Evolutionary conservation across 768 basidiomycete genomes (phyloP).

Genomic region (Lyophyllum atratum): DNA sequence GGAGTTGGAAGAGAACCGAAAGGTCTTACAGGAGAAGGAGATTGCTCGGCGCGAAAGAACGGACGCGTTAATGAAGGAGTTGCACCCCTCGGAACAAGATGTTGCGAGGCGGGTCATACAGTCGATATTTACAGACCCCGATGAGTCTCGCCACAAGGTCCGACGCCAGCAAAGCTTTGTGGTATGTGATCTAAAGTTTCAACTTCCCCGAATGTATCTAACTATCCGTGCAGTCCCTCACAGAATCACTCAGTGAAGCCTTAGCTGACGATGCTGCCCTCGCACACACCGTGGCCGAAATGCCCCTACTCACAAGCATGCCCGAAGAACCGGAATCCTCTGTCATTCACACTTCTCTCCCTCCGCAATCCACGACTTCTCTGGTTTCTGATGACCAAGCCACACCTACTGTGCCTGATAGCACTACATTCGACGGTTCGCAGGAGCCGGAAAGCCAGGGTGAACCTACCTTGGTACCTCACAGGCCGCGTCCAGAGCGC

Average conservation of each 20-base stretch:
- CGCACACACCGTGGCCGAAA: constrained; percentile 34
- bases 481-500: constrained; percentile 43
- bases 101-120: constrained; percentile 68
- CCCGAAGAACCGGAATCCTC: constrained; percentile 28
- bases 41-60: constrained; percentile 50
- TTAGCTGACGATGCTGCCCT: constrained; percentile 48
- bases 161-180: constrained; percentile 58
- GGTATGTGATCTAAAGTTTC: constrained; percentile 39
- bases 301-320: constrained; percentile 34
- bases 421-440: not conserved
- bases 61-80: constrained; percentile 55
- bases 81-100: constrained; percentile 63
- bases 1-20: constrained; percentile 66
- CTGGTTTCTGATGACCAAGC: constrained; percentile 6
- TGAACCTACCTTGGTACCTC: constrained; percentile 14
- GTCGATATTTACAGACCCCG: constrained; percentile 60
- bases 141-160: constrained; percentile 48
- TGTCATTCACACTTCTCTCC: constrained; percentile 11
- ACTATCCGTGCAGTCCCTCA: constrained; percentile 41
- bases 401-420: constrained; percentile 7
- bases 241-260: constrained; percentile 57
- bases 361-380: constrained; percentile 3
- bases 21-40: constrained; percentile 61
- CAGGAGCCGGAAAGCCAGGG: constrained; percentile 3
- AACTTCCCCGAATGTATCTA: not conserved